Percentiles rank a stretch among this genome's conserved stretches.
These are phyloP conservation scores for Xylariomycetidae sp. DNA, from an alignment of 2,329 filamentous ascomycete genomes.

Conservation along the genomic window DNA sequence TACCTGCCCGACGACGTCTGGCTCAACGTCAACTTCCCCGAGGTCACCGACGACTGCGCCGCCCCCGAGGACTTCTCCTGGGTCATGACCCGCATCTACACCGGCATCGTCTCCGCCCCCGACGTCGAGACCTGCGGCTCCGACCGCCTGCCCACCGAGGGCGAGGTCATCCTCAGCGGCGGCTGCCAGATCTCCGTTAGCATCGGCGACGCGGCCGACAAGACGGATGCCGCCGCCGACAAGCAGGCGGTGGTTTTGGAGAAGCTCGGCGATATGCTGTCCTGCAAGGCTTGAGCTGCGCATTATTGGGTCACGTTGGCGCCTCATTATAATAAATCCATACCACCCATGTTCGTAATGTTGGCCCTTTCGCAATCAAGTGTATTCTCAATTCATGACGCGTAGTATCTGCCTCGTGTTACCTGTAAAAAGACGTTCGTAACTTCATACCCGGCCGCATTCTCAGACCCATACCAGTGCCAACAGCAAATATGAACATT, in stretches of 20 bases:
- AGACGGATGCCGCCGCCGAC: constrained; percentile 49
- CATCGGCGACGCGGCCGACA: constrained; percentile 53
- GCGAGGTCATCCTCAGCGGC: constrained; percentile 39
- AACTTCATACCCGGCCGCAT: no score
- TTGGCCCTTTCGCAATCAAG: no score
- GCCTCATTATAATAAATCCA: no score
- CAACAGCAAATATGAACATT: no score
- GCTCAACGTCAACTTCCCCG: constrained; percentile 65
- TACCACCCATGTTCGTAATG: no score
- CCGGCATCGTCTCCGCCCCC: constrained; percentile 41
- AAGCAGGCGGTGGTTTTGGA: constrained; percentile 45
- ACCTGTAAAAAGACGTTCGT: no score
- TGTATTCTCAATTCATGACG: no score
- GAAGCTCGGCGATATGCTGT: constrained; percentile 42
- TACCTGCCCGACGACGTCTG: constrained; percentile 56
- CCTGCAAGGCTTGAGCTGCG: no score
- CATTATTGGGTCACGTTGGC: no score
- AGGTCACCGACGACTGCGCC: constrained; percentile 44
- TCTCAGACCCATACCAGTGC: no score
- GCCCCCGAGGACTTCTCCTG: constrained; percentile 52
- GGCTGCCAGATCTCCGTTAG: constrained; percentile 60
- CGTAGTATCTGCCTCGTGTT: no score
- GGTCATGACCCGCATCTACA: constrained; percentile 57
- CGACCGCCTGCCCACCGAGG: constrained; percentile 53
- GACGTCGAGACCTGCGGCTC: constrained; percentile 55